A percentile compares a stretch with the other conserved stretches of the same genome.
Conservation (phyloP, 169 alveolate species). For the Plasmodium gonderi region DNA sequence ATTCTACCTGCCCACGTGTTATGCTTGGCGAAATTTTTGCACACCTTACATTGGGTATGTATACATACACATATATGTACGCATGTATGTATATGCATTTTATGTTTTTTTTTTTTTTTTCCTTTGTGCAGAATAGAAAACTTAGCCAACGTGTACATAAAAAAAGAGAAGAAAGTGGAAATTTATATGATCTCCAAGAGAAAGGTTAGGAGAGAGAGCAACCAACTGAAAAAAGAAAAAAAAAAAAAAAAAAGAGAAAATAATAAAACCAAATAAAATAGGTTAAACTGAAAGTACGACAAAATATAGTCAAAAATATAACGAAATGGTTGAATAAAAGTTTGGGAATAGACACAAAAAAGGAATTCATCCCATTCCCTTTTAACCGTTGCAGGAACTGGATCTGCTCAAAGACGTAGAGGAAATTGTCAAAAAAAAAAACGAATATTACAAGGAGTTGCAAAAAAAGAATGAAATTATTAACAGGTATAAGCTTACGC, state of each 20-base stretch:
- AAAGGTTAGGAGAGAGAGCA: slow-evolving; percentile 52
- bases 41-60: too few species aligned
- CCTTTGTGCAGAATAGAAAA: slow-evolving; percentile 19
- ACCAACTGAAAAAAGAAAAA: not conserved
- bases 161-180: slow-evolving; percentile 38
- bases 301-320: not conserved
- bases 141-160: slow-evolving; percentile 36
- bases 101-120: not conserved
- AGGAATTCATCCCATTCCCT: not conserved
- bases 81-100: not conserved
- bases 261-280: too few species aligned
- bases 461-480: slow-evolving; percentile 47
- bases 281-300: too few species aligned
- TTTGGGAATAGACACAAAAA: not conserved
- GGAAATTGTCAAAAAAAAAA: slow-evolving; percentile 33
- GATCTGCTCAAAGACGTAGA: slow-evolving; percentile 35
- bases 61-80: not conserved
- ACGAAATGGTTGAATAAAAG: not conserved
- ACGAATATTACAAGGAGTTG: slow-evolving; percentile 36
- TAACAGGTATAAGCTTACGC: not conserved
- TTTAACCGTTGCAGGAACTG: slow-evolving; percentile 8
- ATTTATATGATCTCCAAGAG: slow-evolving; percentile 14
- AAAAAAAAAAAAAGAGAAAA: not conserved
- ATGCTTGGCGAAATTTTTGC: too few species aligned
- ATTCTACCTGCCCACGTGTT: too few species aligned